Evolutionary conservation across 106 monocot genomes (phyloP).

Genomic region (Amphibolis antarctica): DNA sequence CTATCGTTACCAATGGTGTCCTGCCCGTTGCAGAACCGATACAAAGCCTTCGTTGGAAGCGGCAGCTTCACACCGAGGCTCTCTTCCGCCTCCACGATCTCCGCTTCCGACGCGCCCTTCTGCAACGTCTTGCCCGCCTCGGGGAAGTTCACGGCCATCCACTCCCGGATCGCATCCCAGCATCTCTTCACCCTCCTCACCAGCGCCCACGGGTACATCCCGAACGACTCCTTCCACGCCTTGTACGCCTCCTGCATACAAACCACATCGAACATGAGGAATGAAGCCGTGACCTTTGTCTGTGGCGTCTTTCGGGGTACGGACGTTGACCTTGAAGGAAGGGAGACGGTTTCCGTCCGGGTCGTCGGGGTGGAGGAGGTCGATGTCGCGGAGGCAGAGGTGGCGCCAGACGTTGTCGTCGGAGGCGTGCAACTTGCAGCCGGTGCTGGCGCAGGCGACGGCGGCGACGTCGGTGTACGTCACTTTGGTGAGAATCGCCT

Average conservation of each 20-base stretch:
- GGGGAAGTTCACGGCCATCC: slow-evolving; percentile 61
- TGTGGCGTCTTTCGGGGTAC: no score
- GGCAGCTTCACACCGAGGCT: slow-evolving; percentile 45
- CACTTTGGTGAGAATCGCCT: slow-evolving; percentile 25
- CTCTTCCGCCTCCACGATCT: slow-evolving; percentile 51
- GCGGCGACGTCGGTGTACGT: slow-evolving; percentile 8
- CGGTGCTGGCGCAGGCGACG: slow-evolving; percentile 34
- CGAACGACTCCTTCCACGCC: slow-evolving; percentile 66
- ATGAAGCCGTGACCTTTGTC: no score
- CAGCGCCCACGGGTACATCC: slow-evolving; percentile 60
- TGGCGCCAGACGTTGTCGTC: slow-evolving; percentile 34
- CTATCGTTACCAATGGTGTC: slow-evolving; percentile 15
- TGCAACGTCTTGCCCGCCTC: slow-evolving; percentile 57
- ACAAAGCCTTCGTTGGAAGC: slow-evolving; percentile 38
- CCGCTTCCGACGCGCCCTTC: slow-evolving; percentile 69
- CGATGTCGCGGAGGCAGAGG: slow-evolving; percentile 31
- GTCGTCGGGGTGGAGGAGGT: slow-evolving; percentile 17
- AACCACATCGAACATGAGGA: background rate
- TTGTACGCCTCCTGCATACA: slow-evolving; percentile 37
- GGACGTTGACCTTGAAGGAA: slow-evolving; percentile 33
- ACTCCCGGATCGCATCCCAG: slow-evolving; percentile 45
- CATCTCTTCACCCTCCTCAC: slow-evolving; percentile 55
- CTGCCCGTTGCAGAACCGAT: slow-evolving; percentile 78
- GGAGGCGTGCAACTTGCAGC: slow-evolving; percentile 17
- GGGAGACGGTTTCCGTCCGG: slow-evolving; percentile 31